Evolutionary conservation across 2,329 filamentous ascomycete species (phyloP).

Genomic region (Fusarium sp.): DNA sequence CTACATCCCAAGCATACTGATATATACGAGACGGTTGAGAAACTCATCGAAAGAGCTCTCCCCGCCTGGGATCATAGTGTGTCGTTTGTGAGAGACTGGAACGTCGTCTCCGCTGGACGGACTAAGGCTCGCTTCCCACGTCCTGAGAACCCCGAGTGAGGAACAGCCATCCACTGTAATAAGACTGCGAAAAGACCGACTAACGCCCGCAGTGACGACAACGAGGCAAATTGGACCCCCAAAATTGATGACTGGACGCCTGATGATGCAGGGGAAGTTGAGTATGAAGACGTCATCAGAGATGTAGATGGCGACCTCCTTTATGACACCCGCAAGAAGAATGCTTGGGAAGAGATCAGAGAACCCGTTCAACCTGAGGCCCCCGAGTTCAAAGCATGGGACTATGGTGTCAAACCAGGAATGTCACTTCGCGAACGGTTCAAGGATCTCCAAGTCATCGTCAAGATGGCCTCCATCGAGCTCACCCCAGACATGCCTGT

Average conservation of each 20-base stretch:
- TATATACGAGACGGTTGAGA: constrained; percentile 42
- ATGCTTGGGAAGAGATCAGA: constrained; percentile 19
- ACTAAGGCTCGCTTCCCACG: constrained; percentile 13
- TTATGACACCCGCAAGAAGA: background rate
- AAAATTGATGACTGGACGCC: background rate
- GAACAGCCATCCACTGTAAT: too few relatives aligned
- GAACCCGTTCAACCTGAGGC: constrained; percentile 17
- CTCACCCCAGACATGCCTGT: constrained; percentile 34
- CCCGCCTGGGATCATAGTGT: constrained; percentile 47
- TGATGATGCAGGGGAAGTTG: background rate
- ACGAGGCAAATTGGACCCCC: constrained; percentile 19
- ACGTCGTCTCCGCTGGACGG: constrained; percentile 1
- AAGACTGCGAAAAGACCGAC: too few relatives aligned
- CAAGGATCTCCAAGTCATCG: constrained; percentile 60
- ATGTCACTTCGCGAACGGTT: constrained; percentile 8
- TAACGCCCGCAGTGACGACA: constrained; percentile 8
- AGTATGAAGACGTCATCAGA: background rate
- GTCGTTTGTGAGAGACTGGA: fast-evolving
- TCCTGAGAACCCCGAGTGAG: constrained; percentile 15
- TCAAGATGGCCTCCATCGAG: constrained; percentile 58
- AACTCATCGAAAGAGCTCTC: background rate
- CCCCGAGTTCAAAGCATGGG: constrained; percentile 49
- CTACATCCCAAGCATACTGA: constrained; percentile 49
- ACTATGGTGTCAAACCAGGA: constrained; percentile 18
- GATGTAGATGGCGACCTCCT: background rate